A percentile compares a stretch with the other conserved stretches of the same genome.
Conservation (phyloP, 2,329 filamentous ascomycete genomes). For the Epichloe coenophiala region DNA sequence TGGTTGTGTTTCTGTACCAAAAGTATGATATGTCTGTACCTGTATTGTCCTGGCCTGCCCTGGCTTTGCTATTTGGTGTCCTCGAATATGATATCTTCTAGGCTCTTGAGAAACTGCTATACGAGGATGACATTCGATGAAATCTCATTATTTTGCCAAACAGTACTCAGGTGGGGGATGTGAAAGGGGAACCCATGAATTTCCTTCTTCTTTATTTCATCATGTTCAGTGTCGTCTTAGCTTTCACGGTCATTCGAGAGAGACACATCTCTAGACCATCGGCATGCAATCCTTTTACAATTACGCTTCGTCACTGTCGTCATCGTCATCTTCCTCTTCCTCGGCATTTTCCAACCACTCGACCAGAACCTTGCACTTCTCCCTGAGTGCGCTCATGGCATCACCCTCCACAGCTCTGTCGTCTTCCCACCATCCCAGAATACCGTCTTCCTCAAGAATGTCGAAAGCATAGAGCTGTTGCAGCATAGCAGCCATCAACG, state of each 20-base stretch:
- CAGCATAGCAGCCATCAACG: slow-evolving; percentile 60
- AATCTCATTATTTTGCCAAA: no score
- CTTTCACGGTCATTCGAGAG: no score
- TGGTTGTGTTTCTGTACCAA: background rate
- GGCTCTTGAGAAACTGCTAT: no score
- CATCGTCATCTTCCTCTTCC: slow-evolving; percentile 56
- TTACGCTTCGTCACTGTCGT: slow-evolving; percentile 29
- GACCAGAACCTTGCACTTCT: slow-evolving; percentile 64
- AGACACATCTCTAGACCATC: background rate
- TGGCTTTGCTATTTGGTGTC: no score
- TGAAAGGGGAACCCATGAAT: no score
- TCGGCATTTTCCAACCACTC: slow-evolving; percentile 73
- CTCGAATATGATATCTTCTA: no score
- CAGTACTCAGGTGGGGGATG: no score
- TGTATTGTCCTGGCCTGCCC: no score
- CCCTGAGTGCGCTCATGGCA: slow-evolving; percentile 55
- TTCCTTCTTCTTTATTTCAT: no score
- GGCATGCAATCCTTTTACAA: background rate
- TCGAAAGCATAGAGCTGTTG: slow-evolving; percentile 80
- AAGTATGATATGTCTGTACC: no score
- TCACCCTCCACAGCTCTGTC: slow-evolving; percentile 51
- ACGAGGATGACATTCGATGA: no score
- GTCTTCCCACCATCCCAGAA: slow-evolving; percentile 80
- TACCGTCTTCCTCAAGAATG: slow-evolving; percentile 76
- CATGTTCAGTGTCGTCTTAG: no score